Base-by-base conservation (phyloP, 2,329 filamentous ascomycete species). In the Xylariaceae sp. region DNA sequence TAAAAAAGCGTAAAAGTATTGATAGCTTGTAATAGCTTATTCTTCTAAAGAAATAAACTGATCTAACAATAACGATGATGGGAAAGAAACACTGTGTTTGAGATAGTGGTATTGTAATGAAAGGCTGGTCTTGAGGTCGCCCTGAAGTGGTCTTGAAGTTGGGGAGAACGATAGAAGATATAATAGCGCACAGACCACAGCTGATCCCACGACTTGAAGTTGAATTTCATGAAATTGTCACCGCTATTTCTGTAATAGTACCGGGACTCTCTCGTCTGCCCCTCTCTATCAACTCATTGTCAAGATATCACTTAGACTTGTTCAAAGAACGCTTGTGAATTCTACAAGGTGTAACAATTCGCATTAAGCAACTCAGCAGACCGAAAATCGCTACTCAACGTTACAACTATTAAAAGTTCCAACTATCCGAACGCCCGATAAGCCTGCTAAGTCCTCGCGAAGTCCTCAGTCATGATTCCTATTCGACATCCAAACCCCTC, bases 161-260 rank as follows among this genome's bases (percentile, higher is more conserved):
- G 11, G 14, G 6, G 12, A 28, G 2, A 37, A 48, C 12, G 33
- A 36, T n/a, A n/a, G n/a, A n/a, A n/a, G n/a, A n/a, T n/a, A n/a
- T n/a, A 31, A 12, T 7, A 17, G 43, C 41, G 54, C 54, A 57
- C 54, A 16, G 54, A 47, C 54, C 54, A 31, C 28, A 12, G 12
- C 28, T 12, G 12, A 31, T 12, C 28, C 34, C 24, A 46, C 21
- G 37, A 52, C 23, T 44, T 28, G 12, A 6, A 21, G 12, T 5
- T n/a, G 6, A 31, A 7, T 12, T 24, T 7, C 9, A 29, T 29
- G 39, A 54, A 54, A 58, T 34, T 5, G 50, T 40, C 50, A 49
- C 21, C 31, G 33, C 53, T n/a, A 26, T 46, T 54, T 45, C 50
- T 50, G 31, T 28, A 31, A 37, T 29, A 11, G 6, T 6, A 8